Evolutionary conservation across 108 stramenopile species (phyloP).

Genomic region (Mediolabrus comicus): DNA sequence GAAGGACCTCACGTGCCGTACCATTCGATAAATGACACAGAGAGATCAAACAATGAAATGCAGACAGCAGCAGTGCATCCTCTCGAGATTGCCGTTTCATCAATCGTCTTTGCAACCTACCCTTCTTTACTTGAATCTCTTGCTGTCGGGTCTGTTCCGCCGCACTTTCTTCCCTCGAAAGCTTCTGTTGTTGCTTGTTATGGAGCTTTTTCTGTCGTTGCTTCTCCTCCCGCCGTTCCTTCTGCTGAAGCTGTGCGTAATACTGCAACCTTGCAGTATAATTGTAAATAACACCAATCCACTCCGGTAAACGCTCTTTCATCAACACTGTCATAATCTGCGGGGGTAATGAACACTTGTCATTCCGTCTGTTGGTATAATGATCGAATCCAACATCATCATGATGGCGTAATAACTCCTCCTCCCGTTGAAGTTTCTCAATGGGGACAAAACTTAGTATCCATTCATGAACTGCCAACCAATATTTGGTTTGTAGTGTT

Average conservation of each 20-base stretch:
- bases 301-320: constrained; percentile 52
- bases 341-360: constrained; percentile 22
- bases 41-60: constrained; percentile 19
- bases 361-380: neutral
- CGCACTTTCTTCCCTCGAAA: neutral
- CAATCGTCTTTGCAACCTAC: neutral
- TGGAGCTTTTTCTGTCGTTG: constrained; percentile 4
- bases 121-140: constrained; percentile 6
- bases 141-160: constrained; percentile 4
- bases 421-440: constrained; percentile 19
- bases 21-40: constrained; percentile 36
- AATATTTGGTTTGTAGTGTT: constrained; percentile 25
- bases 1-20: constrained; percentile 57
- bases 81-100: constrained; percentile 11
- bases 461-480: constrained; percentile 42
- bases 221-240: neutral
- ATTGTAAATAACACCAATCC: constrained; percentile 31
- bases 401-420: constrained; percentile 3
- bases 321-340: constrained; percentile 53
- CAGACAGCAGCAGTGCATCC: constrained; percentile 12
- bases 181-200: constrained; percentile 9
- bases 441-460: constrained; percentile 50
- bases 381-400: too few relatives aligned
- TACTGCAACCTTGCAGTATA: constrained; percentile 1
- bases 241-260: neutral